phyloP scores from a whole-genome alignment of 2,329 filamentous ascomycete genomes.

The Volutella citrinella region DNA sequence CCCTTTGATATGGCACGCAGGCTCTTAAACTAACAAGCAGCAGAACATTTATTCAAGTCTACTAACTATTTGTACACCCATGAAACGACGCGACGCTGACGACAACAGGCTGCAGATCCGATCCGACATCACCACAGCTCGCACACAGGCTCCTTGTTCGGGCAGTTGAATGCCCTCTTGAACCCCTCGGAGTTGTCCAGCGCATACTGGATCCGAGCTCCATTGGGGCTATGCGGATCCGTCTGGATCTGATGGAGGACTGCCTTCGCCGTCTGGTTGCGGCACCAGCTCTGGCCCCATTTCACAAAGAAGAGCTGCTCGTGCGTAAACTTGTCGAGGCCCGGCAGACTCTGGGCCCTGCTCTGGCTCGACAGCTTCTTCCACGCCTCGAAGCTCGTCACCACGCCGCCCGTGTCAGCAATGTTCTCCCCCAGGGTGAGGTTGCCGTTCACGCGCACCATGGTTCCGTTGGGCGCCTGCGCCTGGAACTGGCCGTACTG shows the following conservation, averaged over 20 bases:
- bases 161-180: constrained; percentile 64
- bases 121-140: constrained; percentile 77
- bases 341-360: constrained; percentile 54
- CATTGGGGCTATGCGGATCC: constrained; percentile 64
- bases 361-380: constrained; percentile 50
- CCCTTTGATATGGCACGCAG: no score
- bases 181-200: constrained; percentile 68
- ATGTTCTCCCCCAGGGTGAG: constrained; percentile 69
- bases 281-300: constrained; percentile 65
- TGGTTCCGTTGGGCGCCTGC: constrained; percentile 50
- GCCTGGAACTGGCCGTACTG: constrained; percentile 63
- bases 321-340: constrained; percentile 59
- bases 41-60: no score
- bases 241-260: constrained; percentile 56
- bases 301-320: constrained; percentile 69
- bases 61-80: no score
- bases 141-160: constrained; percentile 62
- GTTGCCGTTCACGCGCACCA: constrained; percentile 59
- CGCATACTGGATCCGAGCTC: constrained; percentile 59
- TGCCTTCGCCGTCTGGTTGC: constrained; percentile 57
- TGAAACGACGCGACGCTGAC: no score
- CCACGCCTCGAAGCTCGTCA: constrained; percentile 64
- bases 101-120: no score
- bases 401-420: constrained; percentile 66
- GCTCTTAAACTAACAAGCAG: no score